These are phyloP conservation scores for Lumnitzera racemosa DNA, from an alignment of 345 rosid genomes.

Conservation along the genomic window DNA sequence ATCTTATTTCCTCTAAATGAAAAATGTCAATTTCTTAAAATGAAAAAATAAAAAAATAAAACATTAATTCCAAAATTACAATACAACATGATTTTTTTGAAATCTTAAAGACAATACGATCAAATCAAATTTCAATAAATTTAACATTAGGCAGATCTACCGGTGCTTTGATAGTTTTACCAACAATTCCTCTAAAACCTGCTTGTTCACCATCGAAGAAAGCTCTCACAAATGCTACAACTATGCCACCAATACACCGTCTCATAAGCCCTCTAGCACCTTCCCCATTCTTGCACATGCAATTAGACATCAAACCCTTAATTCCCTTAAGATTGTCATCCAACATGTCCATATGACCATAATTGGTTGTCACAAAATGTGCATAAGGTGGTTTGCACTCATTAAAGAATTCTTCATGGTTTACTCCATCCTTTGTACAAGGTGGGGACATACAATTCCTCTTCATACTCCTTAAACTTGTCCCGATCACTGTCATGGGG, in stretches of 20 bases:
- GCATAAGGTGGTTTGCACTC: constrained; percentile 43
- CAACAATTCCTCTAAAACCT: constrained; percentile 15
- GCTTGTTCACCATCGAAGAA: constrained; percentile 6
- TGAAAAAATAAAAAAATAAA: too few species aligned
- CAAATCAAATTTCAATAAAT: too few species aligned
- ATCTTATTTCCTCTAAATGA: too few species aligned
- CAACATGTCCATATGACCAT: constrained; percentile 40
- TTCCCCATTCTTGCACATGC: constrained; percentile 12
- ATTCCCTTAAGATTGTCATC: constrained; percentile 15
- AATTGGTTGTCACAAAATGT: constrained; percentile 25
- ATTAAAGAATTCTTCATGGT: constrained; percentile 55
- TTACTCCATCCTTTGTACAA: constrained; percentile 63
- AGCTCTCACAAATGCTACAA: constrained; percentile 29
- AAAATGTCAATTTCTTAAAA: too few species aligned
- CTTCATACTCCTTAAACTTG: constrained; percentile 51
- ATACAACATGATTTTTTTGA: too few species aligned
- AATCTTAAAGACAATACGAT: too few species aligned
- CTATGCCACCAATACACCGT: constrained; percentile 26
- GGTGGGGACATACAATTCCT: constrained; percentile 49
- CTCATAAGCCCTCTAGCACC: constrained; percentile 20
- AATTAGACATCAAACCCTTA: neutral
- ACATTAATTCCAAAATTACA: too few species aligned
- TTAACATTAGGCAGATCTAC: too few species aligned
- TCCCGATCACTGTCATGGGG: constrained; percentile 46
- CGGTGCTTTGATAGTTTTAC: neutral